A percentile compares a stretch with the other conserved stretches of the same genome.
phyloP scores from a whole-genome alignment of 2,329 filamentous ascomycete species.

The Sporothrix brunneoviolacea region DNA sequence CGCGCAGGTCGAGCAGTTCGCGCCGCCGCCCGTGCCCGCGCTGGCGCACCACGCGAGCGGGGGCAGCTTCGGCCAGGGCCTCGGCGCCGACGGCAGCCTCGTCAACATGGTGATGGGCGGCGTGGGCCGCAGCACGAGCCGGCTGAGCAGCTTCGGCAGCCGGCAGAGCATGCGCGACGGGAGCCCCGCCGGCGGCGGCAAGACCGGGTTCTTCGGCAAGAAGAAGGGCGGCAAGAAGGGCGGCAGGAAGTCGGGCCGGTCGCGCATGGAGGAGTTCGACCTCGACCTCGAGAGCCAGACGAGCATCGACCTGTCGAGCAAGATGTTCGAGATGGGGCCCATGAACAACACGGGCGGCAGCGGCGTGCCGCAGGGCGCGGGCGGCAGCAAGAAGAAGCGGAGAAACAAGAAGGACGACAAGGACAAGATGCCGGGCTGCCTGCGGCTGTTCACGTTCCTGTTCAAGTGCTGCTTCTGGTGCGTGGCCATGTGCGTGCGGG shows the following conservation, averaged over 20 bases:
- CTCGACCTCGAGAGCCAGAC: conserved; percentile 58
- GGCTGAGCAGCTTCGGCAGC: conserved; percentile 24
- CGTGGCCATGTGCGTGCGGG: conserved; percentile 49
- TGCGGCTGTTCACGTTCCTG: conserved; percentile 43
- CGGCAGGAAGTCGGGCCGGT: conserved; percentile 16
- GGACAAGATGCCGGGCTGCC: conserved; percentile 44
- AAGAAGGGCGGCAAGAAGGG: conserved; percentile 20
- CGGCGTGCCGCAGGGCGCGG: background rate
- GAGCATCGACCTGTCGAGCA: conserved; percentile 36
- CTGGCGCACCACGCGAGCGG: conserved; percentile 14
- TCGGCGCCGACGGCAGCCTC: conserved; percentile 18
- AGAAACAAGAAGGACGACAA: conserved; percentile 27
- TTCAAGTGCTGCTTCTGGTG: conserved; percentile 56
- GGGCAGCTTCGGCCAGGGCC: conserved; percentile 13
- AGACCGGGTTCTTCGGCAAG: conserved; percentile 10
- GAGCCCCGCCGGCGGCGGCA: conserved; percentile 11
- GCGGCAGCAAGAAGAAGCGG: background rate
- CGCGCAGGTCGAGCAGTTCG: conserved; percentile 46
- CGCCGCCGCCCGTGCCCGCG: conserved; percentile 46
- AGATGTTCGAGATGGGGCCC: conserved; percentile 29
- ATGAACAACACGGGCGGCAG: background rate
- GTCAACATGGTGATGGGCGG: conserved; percentile 17
- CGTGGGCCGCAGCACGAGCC: conserved; percentile 25
- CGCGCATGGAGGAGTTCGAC: conserved; percentile 51
- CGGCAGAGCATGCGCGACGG: conserved; percentile 22